phyloP scores from a whole-genome alignment of 129 eudicot species.

The Scalesia atractyloides region DNA sequence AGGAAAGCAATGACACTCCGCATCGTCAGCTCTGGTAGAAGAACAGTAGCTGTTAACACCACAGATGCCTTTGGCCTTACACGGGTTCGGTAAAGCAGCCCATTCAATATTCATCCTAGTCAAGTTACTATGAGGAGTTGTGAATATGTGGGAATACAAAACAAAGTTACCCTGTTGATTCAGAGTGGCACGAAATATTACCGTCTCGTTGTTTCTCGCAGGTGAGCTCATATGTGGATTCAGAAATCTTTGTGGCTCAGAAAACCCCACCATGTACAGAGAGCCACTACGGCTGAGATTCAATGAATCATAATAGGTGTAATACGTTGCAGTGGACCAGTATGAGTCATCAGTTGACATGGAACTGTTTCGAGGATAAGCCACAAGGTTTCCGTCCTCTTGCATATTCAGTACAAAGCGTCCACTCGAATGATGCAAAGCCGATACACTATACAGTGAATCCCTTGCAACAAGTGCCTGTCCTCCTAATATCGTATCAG shows the following conservation, averaged over 20 bases:
- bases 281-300: conserved; percentile 15
- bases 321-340: conserved; percentile 10
- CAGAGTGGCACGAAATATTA: conserved; percentile 38
- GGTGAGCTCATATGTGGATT: not conserved
- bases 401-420: conserved; percentile 16
- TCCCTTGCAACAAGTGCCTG: not conserved
- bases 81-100: conserved; percentile 22
- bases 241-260: not conserved
- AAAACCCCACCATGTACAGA: not conserved
- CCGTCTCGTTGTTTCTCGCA: not conserved
- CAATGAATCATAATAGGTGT: not conserved
- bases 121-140: not conserved
- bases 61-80: conserved; percentile 33
- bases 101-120: conserved; percentile 8
- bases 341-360: not conserved
- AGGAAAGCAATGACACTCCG: conserved; percentile 37
- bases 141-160: conserved; percentile 33
- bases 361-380: conserved; percentile 12
- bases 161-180: conserved; percentile 30
- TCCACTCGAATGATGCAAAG: conserved; percentile 19
- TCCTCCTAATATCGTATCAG: conserved; percentile 40
- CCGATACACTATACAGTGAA: conserved; percentile 3
- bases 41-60: conserved; percentile 40
- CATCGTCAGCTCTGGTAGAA: not conserved
- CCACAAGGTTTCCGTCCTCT: conserved; percentile 30